These are phyloP conservation scores for Eimeria necatrix DNA, from an alignment of 169 alveolate species.

Conservation along the genomic window DNA sequence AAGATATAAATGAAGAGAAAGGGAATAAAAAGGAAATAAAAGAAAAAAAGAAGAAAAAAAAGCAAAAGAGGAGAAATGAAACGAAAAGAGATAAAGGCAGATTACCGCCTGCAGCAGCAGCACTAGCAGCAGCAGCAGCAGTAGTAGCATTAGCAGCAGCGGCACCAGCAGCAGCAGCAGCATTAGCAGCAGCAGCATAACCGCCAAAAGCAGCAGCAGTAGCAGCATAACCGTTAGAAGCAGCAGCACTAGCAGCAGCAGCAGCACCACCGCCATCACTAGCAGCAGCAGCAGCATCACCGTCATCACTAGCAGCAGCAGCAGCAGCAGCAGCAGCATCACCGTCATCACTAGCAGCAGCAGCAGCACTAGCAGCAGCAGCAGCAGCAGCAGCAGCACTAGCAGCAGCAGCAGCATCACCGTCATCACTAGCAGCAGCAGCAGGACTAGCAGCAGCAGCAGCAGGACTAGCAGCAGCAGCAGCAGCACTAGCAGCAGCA, in stretches of 20 bases:
- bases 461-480: no score
- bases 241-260: no score
- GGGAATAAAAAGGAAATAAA: background rate
- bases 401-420: background rate
- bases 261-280: no score
- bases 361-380: no score
- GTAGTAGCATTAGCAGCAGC: no score
- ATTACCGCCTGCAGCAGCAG: background rate
- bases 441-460: no score
- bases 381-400: no score
- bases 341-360: no score
- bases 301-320: no score
- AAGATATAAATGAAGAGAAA: background rate
- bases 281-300: no score
- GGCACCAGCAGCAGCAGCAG: background rate
- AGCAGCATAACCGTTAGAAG: background rate
- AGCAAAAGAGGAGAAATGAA: background rate
- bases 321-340: no score
- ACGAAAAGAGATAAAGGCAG: background rate
- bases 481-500: background rate
- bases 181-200: background rate
- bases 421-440: background rate
- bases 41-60: background rate
- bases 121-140: background rate
- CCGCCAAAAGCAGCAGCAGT: background rate